Percentiles rank a stretch among this genome's conserved stretches.
Conservation (phyloP, 2,329 filamentous ascomycete genomes). For the Arachnopeziza araneosa region DNA sequence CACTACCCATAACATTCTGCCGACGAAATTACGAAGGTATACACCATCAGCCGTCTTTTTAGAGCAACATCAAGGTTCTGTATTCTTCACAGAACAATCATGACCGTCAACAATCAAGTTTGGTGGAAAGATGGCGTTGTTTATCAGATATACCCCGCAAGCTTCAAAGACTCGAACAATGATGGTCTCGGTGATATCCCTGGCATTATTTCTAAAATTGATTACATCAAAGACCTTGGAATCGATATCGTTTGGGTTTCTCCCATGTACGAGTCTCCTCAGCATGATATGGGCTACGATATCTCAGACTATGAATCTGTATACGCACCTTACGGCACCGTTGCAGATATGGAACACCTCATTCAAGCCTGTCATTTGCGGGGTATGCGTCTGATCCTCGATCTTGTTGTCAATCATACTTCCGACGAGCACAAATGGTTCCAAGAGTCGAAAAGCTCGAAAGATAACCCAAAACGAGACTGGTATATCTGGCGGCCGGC, state of each 20-base stretch:
- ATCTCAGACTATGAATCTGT: conserved; percentile 62
- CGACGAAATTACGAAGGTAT: not conserved
- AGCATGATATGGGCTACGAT: conserved; percentile 65
- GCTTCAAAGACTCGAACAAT: conserved; percentile 50
- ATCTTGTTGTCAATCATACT: conserved; percentile 74
- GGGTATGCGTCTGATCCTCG: conserved; percentile 65
- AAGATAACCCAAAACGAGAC: conserved; percentile 45
- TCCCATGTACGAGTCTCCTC: conserved; percentile 59
- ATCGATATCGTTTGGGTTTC: conserved; percentile 61
- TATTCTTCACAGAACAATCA: not conserved
- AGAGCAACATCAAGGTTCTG: not conserved
- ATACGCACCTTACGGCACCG: conserved; percentile 58
- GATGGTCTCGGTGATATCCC: conserved; percentile 55
- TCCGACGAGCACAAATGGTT: conserved; percentile 65
- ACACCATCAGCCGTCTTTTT: not conserved
- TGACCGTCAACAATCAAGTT: not conserved
- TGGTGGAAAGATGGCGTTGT: conserved; percentile 54
- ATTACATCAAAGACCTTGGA: conserved; percentile 54
- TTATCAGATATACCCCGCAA: conserved; percentile 53
- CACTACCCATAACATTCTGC: not conserved
- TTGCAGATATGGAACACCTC: conserved; percentile 57
- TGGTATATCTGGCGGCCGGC: conserved; percentile 62
- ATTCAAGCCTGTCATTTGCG: conserved; percentile 54
- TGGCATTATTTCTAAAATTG: conserved; percentile 54
- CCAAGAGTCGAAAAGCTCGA: conserved; percentile 44